Conservation (phyloP, 1,284 basidiomycete genomes). For the Trichosporon sp. region DNA sequence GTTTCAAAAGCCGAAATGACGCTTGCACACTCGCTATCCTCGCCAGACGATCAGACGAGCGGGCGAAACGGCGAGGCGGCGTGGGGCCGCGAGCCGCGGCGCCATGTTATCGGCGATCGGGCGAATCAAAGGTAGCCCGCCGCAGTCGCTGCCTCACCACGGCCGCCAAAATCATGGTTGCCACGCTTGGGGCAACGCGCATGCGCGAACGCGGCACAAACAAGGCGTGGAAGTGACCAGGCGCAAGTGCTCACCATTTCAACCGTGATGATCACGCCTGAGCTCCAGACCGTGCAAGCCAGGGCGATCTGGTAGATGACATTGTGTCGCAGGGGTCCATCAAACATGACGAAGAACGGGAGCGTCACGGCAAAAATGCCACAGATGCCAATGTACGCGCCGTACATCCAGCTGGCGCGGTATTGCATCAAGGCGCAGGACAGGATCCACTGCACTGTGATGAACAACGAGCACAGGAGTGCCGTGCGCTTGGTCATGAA, state of each 20-base stretch:
- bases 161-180: neutral
- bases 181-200: neutral
- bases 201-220: neutral
- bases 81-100: too few relatives aligned
- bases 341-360: constrained; percentile 45
- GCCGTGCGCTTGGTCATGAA: constrained; percentile 26
- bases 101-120: too few relatives aligned
- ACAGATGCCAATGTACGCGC: constrained; percentile 45
- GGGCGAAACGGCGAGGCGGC: neutral
- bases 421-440: constrained; percentile 37
- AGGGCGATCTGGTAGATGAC: constrained; percentile 50
- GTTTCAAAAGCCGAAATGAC: neutral
- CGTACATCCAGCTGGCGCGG: constrained; percentile 37
- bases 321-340: constrained; percentile 27
- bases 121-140: neutral
- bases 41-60: neutral
- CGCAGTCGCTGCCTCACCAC: neutral
- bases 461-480: constrained; percentile 40
- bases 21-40: neutral
- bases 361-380: constrained; percentile 50
- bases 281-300: constrained; percentile 45
- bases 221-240: neutral
- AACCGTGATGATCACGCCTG: constrained; percentile 45
- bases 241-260: constrained; percentile 39
- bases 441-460: constrained; percentile 48